phyloP scores from a whole-genome alignment of 2,329 filamentous ascomycete genomes.

The Balansia obtecta region DNA sequence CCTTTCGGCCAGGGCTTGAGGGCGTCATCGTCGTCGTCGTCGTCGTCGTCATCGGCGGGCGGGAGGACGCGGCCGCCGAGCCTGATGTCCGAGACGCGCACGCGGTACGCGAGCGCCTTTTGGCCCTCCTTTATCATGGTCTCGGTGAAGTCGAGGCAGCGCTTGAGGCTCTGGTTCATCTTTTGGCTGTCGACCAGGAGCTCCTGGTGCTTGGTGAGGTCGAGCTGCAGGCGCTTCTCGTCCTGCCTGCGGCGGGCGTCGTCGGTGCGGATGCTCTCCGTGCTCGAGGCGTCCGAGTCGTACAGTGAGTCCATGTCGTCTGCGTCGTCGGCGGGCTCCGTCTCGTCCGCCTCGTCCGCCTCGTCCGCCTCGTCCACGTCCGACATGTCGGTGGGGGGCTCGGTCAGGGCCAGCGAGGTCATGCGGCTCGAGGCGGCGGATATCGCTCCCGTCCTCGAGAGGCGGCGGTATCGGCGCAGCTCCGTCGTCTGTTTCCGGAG shows the following conservation, averaged over 20 bases:
- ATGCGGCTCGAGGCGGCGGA: slow-evolving; percentile 39
- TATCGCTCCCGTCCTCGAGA: slow-evolving; percentile 69
- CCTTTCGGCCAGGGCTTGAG: slow-evolving; percentile 25
- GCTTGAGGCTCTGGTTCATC: slow-evolving; percentile 87
- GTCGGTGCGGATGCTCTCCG: slow-evolving; percentile 18
- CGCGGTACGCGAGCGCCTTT: slow-evolving; percentile 74
- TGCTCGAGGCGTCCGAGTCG: slow-evolving; percentile 36
- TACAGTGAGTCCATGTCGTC: slow-evolving; percentile 38
- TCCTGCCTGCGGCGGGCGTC: slow-evolving; percentile 52
- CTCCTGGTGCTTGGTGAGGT: slow-evolving; percentile 80
- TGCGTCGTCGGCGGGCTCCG: slow-evolving; percentile 32
- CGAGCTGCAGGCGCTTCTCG: slow-evolving; percentile 70
- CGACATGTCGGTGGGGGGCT: slow-evolving; percentile 31
- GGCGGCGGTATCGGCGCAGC: slow-evolving; percentile 69
- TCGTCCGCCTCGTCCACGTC: slow-evolving; percentile 34
- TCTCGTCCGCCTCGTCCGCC: slow-evolving; percentile 31
- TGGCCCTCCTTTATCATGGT: slow-evolving; percentile 79
- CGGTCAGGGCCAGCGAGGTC: slow-evolving; percentile 30
- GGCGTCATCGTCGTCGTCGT: slow-evolving; percentile 32
- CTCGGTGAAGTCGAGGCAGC: slow-evolving; percentile 83
- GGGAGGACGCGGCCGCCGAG: slow-evolving; percentile 70
- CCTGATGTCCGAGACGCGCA: slow-evolving; percentile 66
- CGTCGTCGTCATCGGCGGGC: slow-evolving; percentile 52
- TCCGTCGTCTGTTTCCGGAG: slow-evolving; percentile 85
- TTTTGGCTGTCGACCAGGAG: slow-evolving; percentile 82